Base-by-base conservation (phyloP, 805 yeast genomes). In the Metschnikowia cerradonensis region DNA sequence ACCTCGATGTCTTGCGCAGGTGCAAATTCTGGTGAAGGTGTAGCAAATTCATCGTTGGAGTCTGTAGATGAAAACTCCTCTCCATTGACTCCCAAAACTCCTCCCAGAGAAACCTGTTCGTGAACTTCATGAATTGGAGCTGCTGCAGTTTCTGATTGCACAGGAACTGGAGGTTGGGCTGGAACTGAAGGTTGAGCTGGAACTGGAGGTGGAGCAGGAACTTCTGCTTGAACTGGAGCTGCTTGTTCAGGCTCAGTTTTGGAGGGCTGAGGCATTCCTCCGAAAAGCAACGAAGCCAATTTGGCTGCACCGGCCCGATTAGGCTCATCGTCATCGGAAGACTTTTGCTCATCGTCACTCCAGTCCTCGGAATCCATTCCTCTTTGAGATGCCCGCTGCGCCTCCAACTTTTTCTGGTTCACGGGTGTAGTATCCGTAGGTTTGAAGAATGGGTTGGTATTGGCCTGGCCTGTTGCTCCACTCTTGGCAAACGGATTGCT, bases 321-420 rank as follows among this genome's bases (percentile, higher is more conserved):
- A 19, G 67, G 82, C 61, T 58, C 75, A 48, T 73, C 78, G 45
- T 79, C 83, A 47, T 77, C 81, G 13, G 78, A 79, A 13, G 71
- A 71, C 42, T 63, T 66, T 17, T 70, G 75, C 23, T 66, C 65
- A 3, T 71, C 65, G 47, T 78, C 81, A 53, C 81, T 81, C 70
- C 78, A 78, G 50, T 70, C 82, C 37, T 68, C 73, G 26, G 62
- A 67, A 7, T 69, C 68, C 39, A 70, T 60, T 3, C 84, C 84
- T 66, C 91, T 75, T 64, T 87, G 92, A 6, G 88, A 80, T 26
- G 79, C 81, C 66, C 94, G 75, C 66, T 86, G 91, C 2, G 84
- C 85, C 50, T 82, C 85, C 30, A 86, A 80, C 52, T 81, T 80
- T 53, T 74, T 74, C 0, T 79, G 70, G 60, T 84, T 88, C 56